Conservation (phyloP, 495 filamentous ascomycete species). For the Penicillium ucsense region DNA sequence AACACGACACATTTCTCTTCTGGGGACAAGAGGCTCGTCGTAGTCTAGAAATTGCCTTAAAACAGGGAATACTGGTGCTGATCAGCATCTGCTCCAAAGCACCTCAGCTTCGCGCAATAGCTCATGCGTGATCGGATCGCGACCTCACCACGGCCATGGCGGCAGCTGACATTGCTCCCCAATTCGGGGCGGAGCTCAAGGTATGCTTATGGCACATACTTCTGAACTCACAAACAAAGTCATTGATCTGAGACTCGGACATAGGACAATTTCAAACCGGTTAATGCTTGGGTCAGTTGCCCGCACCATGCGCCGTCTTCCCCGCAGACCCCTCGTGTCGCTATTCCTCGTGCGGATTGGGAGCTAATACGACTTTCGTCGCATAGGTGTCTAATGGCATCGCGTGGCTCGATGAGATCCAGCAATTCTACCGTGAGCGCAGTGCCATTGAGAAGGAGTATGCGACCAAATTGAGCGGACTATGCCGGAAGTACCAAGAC, state of each 20-base stretch:
- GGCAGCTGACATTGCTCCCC: slow-evolving; percentile 61
- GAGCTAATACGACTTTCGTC: slow-evolving; percentile 19
- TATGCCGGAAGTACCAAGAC: slow-evolving; percentile 94
- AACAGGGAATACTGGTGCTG: background rate
- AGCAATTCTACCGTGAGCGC: slow-evolving; percentile 93
- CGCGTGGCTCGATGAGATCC: slow-evolving; percentile 90
- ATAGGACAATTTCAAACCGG: slow-evolving; percentile 90
- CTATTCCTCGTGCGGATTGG: slow-evolving; percentile 9
- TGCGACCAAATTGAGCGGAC: slow-evolving; percentile 67
- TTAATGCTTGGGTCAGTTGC: slow-evolving; percentile 71
- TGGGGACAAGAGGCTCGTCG: too few relatives aligned
- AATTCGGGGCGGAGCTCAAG: slow-evolving; percentile 88
- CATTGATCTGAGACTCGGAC: background rate
- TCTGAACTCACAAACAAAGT: background rate
- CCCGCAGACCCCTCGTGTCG: slow-evolving; percentile 11
- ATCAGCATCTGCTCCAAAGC: background rate
- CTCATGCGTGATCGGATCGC: slow-evolving; percentile 15
- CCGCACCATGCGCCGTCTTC: slow-evolving; percentile 7
- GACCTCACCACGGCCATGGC: slow-evolving; percentile 46
- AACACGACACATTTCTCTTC: background rate
- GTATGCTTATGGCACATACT: slow-evolving; percentile 28
- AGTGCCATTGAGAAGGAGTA: slow-evolving; percentile 95
- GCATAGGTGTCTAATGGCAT: slow-evolving; percentile 70
- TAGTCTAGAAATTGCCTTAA: too few relatives aligned
- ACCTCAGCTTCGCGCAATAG: background rate